phyloP scores from a whole-genome alignment of 1,284 basidiomycete genomes.

The Cystobasidiaceae sp. region DNA sequence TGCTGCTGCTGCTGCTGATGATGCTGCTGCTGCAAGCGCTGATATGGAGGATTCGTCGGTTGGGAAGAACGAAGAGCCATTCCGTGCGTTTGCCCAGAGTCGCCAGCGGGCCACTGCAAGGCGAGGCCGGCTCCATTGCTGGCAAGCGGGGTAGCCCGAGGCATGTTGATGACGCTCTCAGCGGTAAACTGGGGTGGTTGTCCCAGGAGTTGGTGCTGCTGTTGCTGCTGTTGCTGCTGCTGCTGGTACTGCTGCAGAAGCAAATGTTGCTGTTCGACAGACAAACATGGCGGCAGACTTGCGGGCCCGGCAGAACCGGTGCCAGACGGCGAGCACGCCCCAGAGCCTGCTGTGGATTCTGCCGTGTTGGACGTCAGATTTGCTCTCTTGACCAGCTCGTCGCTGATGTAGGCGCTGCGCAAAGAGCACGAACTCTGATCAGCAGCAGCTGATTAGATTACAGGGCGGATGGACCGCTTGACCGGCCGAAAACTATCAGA shows the following conservation, averaged over 20 bases:
- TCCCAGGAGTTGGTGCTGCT: background rate
- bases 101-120: background rate
- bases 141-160: no score
- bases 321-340: no score
- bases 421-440: no score
- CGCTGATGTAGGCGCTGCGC: no score
- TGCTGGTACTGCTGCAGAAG: background rate
- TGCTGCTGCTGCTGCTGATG: background rate
- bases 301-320: no score
- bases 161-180: no score
- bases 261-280: background rate
- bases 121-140: background rate
- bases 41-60: background rate
- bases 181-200: background rate
- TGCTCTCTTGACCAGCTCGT: no score
- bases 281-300: background rate
- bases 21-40: background rate
- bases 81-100: background rate
- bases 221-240: background rate
- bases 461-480: no score
- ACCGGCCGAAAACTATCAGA: no score
- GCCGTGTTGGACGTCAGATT: no score
- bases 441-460: no score
- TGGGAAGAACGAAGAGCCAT: background rate
- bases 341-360: no score